Evolutionary conservation across 768 basidiomycete genomes (phyloP), one percentile per base, ranked within the genome.

Genomic region (Tulasnella sp.): DNA sequence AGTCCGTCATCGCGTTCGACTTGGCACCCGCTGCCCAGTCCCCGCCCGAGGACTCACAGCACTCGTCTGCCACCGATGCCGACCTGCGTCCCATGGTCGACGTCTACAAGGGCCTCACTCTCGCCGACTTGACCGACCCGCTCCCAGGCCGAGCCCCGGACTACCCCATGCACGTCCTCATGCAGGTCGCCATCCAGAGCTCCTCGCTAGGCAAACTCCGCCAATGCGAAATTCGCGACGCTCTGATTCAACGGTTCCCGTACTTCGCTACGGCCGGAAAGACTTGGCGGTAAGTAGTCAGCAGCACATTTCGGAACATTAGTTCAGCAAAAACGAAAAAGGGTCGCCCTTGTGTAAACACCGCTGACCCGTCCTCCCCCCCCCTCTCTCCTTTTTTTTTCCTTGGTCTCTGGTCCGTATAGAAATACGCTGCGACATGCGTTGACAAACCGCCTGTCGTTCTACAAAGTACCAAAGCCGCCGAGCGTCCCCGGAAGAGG

Each of bases 391-490:
- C 48, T 18, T 20, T 50, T 50, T 50, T 50, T 40, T 79, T 31
- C 16, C 46, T 69, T 28, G 18, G 1, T 78, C 16, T 69, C 50
- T 50, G 48, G 48, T 50, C 48, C 48, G 22, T 50, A 50, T 46
- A 79, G 78, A 75, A 73, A 79, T 41, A 72, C 78, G 34, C 34
- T 79, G 22, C 72, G 78, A 22, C 78, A 79, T 31, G 72, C 78
- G 24, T 44, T 79, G 22, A 75, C 60, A 11, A 79, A 79, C 60
- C 50, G 50, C 18, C 40, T 37, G 24, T 73, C 40, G n/a, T 79
- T 79, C 28, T 73, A 79, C 37, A 79, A 79, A 40, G 78, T 79
- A n/a, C 78, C 78, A 6, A 79, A 72, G 37, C 78, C 60, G 20
- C 40, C 58, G 34, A 64, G 64, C 34, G 41, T 72, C 1, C 78